Evolutionary conservation across 2,329 filamentous ascomycete genomes (phyloP).

Genomic region (Westerdykella aurantiaca): DNA sequence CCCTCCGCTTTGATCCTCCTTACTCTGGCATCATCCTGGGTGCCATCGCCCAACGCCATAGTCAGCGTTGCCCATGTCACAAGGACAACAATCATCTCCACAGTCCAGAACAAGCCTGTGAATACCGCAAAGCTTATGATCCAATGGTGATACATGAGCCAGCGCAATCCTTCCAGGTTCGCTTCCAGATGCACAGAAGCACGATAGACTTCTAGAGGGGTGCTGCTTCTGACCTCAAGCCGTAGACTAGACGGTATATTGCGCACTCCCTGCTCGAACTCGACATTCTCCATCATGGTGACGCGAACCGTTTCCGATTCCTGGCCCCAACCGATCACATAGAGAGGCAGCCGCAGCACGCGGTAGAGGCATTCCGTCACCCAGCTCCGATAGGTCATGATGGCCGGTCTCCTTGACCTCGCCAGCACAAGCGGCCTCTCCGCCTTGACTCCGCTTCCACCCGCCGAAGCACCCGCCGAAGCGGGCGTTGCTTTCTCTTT

Average conservation of each 20-base stretch:
- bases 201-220: constrained; percentile 70
- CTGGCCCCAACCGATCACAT: constrained; percentile 59
- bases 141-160: constrained; percentile 77
- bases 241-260: constrained; percentile 51
- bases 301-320: constrained; percentile 62
- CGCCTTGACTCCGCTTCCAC: background rate
- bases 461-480: background rate
- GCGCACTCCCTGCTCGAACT: constrained; percentile 54
- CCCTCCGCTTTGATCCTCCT: constrained; percentile 14
- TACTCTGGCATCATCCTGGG: constrained; percentile 5
- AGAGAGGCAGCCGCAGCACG: constrained; percentile 53
- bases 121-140: constrained; percentile 63
- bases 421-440: constrained; percentile 30
- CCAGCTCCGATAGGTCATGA: constrained; percentile 70
- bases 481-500: constrained; percentile 3
- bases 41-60: constrained; percentile 32
- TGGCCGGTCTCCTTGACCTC: constrained; percentile 63
- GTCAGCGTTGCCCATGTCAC: constrained; percentile 58
- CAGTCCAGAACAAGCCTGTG: constrained; percentile 67
- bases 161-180: constrained; percentile 65
- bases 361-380: constrained; percentile 25
- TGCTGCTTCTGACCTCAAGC: constrained; percentile 65
- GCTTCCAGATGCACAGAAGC: constrained; percentile 66
- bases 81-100: constrained; percentile 63
- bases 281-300: constrained; percentile 65